Evolutionary conservation across 495 filamentous ascomycete genomes (phyloP).

Genomic region (Ascobolus immersus): DNA sequence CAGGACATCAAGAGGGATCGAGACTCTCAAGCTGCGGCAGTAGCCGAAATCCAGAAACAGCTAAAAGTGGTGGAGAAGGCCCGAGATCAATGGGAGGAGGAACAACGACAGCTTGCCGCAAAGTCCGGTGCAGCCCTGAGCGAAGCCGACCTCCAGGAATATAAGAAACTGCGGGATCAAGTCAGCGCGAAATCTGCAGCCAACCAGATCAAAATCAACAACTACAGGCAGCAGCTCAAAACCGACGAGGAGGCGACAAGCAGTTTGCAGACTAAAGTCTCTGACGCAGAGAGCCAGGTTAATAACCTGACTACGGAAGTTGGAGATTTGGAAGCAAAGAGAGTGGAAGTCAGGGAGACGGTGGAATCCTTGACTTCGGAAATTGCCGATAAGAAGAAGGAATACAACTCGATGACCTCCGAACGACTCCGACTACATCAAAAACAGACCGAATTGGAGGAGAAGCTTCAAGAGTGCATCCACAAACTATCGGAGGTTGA

Average conservation of each 20-base stretch:
- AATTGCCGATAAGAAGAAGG: conserved; percentile 73
- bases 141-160: conserved; percentile 69
- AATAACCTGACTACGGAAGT: conserved; percentile 51
- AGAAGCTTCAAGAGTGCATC: conserved; percentile 61
- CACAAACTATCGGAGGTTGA: conserved; percentile 59
- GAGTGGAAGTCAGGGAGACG: conserved; percentile 27
- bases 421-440: conserved; percentile 57
- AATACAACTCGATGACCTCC: conserved; percentile 58
- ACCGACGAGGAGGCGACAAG: conserved; percentile 74
- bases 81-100: conserved; percentile 63
- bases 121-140: conserved; percentile 67
- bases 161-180: conserved; percentile 60
- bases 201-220: conserved; percentile 62
- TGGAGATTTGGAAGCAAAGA: conserved; percentile 39
- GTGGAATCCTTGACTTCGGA: conserved; percentile 45
- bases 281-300: conserved; percentile 43
- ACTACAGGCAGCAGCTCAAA: conserved; percentile 57
- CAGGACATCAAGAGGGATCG: conserved; percentile 48
- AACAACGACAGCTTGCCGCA: conserved; percentile 59
- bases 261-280: conserved; percentile 64
- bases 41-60: conserved; percentile 52
- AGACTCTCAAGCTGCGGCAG: conserved; percentile 35
- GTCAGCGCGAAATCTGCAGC: conserved; percentile 61
- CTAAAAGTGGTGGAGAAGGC: conserved; percentile 68
- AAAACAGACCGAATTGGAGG: conserved; percentile 63